These are phyloP conservation scores for Backusella mclennaniae DNA, from an alignment of 192 early-diverging fungal genomes.

Conservation along the genomic window DNA sequence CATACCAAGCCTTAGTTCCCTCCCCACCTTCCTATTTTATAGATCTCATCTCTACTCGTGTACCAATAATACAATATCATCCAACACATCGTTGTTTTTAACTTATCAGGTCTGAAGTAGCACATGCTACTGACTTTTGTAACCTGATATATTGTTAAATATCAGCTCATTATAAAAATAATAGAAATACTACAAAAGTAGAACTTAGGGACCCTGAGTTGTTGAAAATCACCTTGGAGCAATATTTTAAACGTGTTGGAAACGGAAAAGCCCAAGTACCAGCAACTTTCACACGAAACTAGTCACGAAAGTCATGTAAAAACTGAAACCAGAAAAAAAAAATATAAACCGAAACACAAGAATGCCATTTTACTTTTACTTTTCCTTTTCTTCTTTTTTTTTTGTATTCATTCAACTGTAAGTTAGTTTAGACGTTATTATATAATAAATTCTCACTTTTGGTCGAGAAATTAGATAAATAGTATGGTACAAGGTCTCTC, in stretches of 20 bases:
- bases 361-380: not conserved
- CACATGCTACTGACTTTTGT: not conserved
- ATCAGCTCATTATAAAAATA: not conserved
- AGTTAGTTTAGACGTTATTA: not conserved
- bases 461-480: not conserved
- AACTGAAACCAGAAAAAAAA: constrained; percentile 7
- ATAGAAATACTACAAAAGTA: not conserved
- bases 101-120: not conserved
- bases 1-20: no score
- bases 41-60: no score
- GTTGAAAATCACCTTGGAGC: not conserved
- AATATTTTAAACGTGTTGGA: not conserved
- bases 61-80: not conserved
- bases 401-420: not conserved
- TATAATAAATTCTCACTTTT: not conserved
- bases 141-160: not conserved
- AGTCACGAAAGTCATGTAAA: constrained; percentile 4
- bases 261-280: not conserved
- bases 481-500: constrained; percentile 29
- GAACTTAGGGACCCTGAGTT: not conserved
- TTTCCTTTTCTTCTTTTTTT: not conserved
- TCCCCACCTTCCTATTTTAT: no score
- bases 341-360: constrained; percentile 7
- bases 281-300: constrained; percentile 5
- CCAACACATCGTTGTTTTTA: not conserved